A percentile compares a stretch with the other conserved stretches of the same genome.
Conservation (phyloP, 129 eudicot species). For the Artemisia tridentata region DNA sequence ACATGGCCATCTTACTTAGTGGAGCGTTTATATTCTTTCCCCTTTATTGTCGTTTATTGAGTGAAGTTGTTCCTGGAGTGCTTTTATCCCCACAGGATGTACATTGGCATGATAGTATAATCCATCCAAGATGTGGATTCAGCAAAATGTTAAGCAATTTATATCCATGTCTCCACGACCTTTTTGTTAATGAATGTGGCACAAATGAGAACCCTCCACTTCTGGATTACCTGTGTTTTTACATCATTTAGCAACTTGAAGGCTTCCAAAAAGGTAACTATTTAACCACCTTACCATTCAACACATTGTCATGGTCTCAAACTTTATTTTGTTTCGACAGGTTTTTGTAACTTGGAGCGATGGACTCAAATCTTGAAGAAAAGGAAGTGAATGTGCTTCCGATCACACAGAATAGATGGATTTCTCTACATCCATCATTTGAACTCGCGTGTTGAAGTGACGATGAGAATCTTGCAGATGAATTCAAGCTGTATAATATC, state of each 20-base stretch:
- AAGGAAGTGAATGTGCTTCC: no score
- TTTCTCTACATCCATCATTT: no score
- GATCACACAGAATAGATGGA: no score
- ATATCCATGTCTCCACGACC: constrained; percentile 68
- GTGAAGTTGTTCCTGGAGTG: no score
- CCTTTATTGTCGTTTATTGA: no score
- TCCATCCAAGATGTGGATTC: constrained; percentile 19
- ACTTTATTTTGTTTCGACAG: constrained; percentile 26
- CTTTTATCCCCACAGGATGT: constrained; percentile 65
- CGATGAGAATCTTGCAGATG: no score
- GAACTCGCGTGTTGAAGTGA: no score
- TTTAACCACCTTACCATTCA: no score
- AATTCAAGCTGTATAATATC: no score
- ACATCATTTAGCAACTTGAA: constrained; percentile 57
- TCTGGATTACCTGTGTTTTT: constrained; percentile 53
- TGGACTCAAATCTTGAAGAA: constrained; percentile 16
- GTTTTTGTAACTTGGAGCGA: constrained; percentile 66
- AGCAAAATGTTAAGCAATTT: constrained; percentile 51
- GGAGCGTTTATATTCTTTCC: no score
- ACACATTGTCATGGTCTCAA: no score
- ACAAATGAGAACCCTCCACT: constrained; percentile 62
- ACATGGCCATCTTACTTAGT: no score
- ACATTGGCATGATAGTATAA: constrained; percentile 70
- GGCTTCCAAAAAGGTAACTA: constrained; percentile 52
- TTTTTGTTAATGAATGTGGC: constrained; percentile 85